Conservation (phyloP, 768 basidiomycete species). For the Suillus clintonianus region DNA sequence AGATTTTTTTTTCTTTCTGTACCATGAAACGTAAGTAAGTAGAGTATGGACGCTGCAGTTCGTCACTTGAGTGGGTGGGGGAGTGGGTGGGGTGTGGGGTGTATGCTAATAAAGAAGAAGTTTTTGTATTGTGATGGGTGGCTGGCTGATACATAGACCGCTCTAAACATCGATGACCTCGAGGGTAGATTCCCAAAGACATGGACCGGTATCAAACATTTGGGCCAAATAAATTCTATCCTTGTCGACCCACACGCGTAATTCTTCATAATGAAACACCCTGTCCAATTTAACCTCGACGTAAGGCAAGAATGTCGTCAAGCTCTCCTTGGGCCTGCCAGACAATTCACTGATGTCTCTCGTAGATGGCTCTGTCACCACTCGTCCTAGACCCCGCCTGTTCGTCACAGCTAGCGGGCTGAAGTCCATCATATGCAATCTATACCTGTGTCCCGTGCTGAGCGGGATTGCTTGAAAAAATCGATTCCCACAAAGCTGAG, state of each 20-base stretch:
- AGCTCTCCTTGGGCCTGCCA: background rate
- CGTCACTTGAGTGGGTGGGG: too few relatives aligned
- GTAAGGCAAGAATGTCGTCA: background rate
- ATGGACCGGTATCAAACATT: too few relatives aligned
- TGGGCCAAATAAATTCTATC: background rate
- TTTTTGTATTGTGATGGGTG: too few relatives aligned
- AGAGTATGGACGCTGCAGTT: conserved; percentile 1
- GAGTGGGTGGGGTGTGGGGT: background rate
- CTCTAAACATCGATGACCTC: too few relatives aligned
- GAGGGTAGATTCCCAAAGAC: too few relatives aligned
- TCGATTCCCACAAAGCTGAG: background rate
- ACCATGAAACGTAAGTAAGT: conserved; percentile 16
- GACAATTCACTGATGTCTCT: too few relatives aligned
- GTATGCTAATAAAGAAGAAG: conserved; percentile 5
- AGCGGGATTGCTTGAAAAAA: background rate
- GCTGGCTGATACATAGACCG: too few relatives aligned
- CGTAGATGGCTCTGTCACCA: too few relatives aligned
- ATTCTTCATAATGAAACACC: too few relatives aligned
- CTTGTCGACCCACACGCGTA: background rate
- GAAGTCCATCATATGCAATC: background rate
- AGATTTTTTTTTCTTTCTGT: conserved; percentile 28
- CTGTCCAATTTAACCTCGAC: background rate
- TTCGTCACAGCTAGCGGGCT: too few relatives aligned
- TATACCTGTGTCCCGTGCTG: too few relatives aligned
- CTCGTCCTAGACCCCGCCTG: too few relatives aligned